phyloP scores from a whole-genome alignment of 495 filamentous ascomycete species.

The Hypoxylon cercidicola region DNA sequence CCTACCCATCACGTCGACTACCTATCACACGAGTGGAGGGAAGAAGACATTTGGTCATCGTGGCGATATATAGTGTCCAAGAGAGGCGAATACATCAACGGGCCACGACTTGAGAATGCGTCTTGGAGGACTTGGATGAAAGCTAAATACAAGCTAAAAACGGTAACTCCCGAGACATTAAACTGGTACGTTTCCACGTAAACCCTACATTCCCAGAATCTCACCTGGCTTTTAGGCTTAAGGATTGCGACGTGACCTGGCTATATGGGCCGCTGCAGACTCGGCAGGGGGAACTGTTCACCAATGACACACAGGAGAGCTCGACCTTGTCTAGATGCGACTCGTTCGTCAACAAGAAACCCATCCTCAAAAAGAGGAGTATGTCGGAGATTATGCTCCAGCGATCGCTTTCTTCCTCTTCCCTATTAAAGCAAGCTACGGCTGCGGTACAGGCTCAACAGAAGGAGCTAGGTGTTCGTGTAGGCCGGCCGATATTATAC shows the following conservation, averaged over 20 bases:
- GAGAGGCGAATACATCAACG: conserved; percentile 79
- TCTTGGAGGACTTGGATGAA: conserved; percentile 99
- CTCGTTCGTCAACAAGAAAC: conserved; percentile 85
- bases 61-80: conserved; percentile 92
- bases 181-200: conserved; percentile 75
- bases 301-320: conserved; percentile 65
- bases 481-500: conserved; percentile 56
- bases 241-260: conserved; percentile 98
- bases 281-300: conserved; percentile 55
- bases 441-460: conserved; percentile 93
- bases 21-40: conserved; percentile 91
- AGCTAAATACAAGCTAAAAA: conserved; percentile 82
- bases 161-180: conserved; percentile 85
- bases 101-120: conserved; percentile 89
- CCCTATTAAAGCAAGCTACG: conserved; percentile 91
- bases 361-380: conserved; percentile 95
- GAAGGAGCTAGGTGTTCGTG: conserved; percentile 59
- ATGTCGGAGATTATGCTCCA: conserved; percentile 97
- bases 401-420: conserved; percentile 87
- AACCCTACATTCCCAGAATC: conserved; percentile 14
- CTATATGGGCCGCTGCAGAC: conserved; percentile 93
- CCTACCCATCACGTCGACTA: conserved; percentile 96
- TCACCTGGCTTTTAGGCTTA: conserved; percentile 71
- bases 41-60: conserved; percentile 98
- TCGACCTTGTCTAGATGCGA: conserved; percentile 76